Base-by-base conservation (phyloP, 768 basidiomycete genomes). In the Mycena galericulata region DNA sequence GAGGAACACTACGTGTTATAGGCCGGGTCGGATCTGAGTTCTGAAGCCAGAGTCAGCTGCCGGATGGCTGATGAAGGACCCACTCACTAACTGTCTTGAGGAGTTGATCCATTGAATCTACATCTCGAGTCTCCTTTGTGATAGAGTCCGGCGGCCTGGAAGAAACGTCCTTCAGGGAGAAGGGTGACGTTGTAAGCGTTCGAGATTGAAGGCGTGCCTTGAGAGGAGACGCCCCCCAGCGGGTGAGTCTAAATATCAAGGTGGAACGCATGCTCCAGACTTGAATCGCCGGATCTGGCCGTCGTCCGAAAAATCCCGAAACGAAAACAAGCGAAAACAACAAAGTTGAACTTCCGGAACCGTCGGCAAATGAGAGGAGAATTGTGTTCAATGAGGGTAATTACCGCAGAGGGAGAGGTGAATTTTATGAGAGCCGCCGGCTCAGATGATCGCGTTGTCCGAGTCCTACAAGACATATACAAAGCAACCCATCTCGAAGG, bases 161-260 rank as follows among this genome's bases (percentile, higher is more conserved):
- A 4, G 22, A 12, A 12, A 26, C 14, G 30, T 67, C 14, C 47
- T 14, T 41, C 26, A 30, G n/a, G 1, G 24, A 4, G 15, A 27
- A 7, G 18, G n/a, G n/a, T n/a, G n/a, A 51, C 4, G 66, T 46
- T 7, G 66, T 47, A 9, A 67, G 54, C 8, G 20, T 6, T 4
- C 67, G 59, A 2, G 32, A 49, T 27, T 26, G 50, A n/a, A 49
- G 8, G 3, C 34, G 12, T 26, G 43, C 41, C n/a, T 34, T 38
- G 41, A 55, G 47, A 5, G 77, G 96, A 98, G 2, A 96, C 89
- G 81, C 95, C 95, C 83, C 87, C 87, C 81, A 99, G 34, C 34
- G 14, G 34, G 34, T 7, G 34, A 36, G 14, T 36, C 30, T 58
- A n/a, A n/a, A n/a, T n/a, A n/a, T n/a, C n/a, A n/a, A n/a, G n/a